These are phyloP conservation scores for Jackrogersella minutella DNA, from an alignment of 495 filamentous ascomycete species.

Conservation along the genomic window DNA sequence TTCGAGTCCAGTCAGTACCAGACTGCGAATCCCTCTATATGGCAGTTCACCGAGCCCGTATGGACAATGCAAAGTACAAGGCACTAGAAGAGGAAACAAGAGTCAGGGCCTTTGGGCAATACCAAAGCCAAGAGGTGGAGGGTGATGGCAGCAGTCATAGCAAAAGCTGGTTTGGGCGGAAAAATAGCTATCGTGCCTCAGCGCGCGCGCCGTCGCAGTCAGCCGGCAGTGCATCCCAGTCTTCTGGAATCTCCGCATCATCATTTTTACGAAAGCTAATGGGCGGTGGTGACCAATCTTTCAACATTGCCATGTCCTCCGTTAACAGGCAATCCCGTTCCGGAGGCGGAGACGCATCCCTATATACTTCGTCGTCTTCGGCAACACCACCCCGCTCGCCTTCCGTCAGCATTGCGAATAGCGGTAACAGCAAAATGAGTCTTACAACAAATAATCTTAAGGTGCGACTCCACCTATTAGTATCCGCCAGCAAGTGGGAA, in stretches of 20 bases:
- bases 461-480: slow-evolving; percentile 81
- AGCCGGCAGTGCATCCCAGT: slow-evolving; percentile 49
- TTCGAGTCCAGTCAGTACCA: slow-evolving; percentile 77
- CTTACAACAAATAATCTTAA: slow-evolving; percentile 79
- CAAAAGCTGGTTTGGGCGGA: slow-evolving; percentile 65
- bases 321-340: slow-evolving; percentile 57
- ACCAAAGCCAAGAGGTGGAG: slow-evolving; percentile 46
- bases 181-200: slow-evolving; percentile 66
- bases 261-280: slow-evolving; percentile 71
- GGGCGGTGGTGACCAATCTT: slow-evolving; percentile 65
- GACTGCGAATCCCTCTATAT: slow-evolving; percentile 85
- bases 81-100: slow-evolving; percentile 72
- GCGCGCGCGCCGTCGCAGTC: slow-evolving; percentile 60
- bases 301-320: slow-evolving; percentile 74
- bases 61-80: slow-evolving; percentile 89
- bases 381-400: slow-evolving; percentile 66
- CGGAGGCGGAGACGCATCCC: slow-evolving; percentile 63
- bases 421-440: slow-evolving; percentile 67
- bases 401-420: slow-evolving; percentile 62
- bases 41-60: slow-evolving; percentile 81
- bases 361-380: slow-evolving; percentile 64
- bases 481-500: slow-evolving; percentile 81
- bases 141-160: slow-evolving; percentile 52
- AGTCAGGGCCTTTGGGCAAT: slow-evolving; percentile 57
- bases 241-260: slow-evolving; percentile 73